Evolutionary conservation across 495 filamentous ascomycete species (phyloP).

Genomic region (Neurospora sp.): DNA sequence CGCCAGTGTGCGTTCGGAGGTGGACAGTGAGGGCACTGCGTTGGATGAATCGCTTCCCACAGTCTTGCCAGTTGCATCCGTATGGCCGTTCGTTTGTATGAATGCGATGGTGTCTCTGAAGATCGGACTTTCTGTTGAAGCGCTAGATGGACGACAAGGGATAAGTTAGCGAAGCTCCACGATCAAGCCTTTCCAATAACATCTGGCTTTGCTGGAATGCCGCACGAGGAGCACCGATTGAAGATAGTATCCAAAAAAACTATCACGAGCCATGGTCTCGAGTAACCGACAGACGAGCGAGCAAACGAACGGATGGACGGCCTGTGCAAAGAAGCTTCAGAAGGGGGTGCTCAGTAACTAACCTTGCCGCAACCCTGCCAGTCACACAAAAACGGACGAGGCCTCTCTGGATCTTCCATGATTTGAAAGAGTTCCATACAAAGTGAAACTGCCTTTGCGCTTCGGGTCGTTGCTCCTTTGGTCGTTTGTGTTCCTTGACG

Average conservation of each 20-base stretch:
- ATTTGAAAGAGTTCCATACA: background rate
- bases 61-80: constrained; percentile 55
- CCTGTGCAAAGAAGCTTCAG: background rate
- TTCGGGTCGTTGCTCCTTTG: background rate
- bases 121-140: constrained; percentile 89
- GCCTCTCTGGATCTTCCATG: background rate
- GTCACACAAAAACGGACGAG: constrained; percentile 44
- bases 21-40: constrained; percentile 81
- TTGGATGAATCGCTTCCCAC: constrained; percentile 86
- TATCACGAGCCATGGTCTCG: background rate
- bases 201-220: background rate
- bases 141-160: constrained; percentile 38
- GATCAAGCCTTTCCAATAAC: background rate
- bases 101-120: constrained; percentile 80
- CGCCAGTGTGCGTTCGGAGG: constrained; percentile 76
- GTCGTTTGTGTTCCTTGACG: background rate
- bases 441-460: background rate
- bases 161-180: background rate
- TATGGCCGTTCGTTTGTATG: constrained; percentile 87
- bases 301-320: background rate
- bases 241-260: background rate
- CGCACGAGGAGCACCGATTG: background rate
- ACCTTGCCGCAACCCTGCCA: constrained; percentile 45
- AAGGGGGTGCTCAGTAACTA: constrained; percentile 8
- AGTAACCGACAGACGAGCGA: background rate